phyloP scores from a whole-genome alignment of 768 basidiomycete species.

The Tricholoma sp. region DNA sequence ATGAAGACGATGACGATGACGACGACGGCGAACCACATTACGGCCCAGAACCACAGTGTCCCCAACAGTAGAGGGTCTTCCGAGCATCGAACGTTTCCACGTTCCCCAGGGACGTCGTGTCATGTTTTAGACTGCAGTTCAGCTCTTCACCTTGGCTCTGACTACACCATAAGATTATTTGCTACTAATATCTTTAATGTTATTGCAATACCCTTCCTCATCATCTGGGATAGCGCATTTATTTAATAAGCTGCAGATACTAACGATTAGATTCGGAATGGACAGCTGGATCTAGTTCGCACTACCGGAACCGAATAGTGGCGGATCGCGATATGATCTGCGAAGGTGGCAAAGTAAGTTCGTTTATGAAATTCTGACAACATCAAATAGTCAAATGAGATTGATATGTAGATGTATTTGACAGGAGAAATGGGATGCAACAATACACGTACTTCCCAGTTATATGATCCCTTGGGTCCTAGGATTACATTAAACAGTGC shows the following conservation, averaged over 20 bases:
- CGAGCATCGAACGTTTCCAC: neutral
- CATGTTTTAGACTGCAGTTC: neutral
- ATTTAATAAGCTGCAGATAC: neutral
- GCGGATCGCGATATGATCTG: too few species aligned
- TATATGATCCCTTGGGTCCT: too few species aligned
- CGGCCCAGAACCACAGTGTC: slow-evolving; percentile 50
- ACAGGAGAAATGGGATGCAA: too few species aligned
- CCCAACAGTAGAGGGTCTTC: slow-evolving; percentile 42
- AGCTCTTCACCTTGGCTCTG: neutral
- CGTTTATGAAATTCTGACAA: too few species aligned
- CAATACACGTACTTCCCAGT: too few species aligned
- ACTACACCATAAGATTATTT: neutral
- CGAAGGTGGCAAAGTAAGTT: too few species aligned
- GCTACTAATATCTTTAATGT: slow-evolving; percentile 1
- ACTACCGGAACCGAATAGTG: too few species aligned
- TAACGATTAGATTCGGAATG: too few species aligned
- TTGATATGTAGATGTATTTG: too few species aligned
- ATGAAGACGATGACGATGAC: slow-evolving; percentile 68
- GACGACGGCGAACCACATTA: slow-evolving; percentile 33
- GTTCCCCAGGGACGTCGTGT: neutral
- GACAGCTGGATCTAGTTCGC: too few species aligned
- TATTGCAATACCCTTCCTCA: neutral
- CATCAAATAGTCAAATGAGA: too few species aligned
- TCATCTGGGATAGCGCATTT: neutral
- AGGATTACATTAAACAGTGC: too few species aligned